phyloP scores from a whole-genome alignment of 2,329 filamentous ascomycete genomes.

The Sporothrix globosa region DNA sequence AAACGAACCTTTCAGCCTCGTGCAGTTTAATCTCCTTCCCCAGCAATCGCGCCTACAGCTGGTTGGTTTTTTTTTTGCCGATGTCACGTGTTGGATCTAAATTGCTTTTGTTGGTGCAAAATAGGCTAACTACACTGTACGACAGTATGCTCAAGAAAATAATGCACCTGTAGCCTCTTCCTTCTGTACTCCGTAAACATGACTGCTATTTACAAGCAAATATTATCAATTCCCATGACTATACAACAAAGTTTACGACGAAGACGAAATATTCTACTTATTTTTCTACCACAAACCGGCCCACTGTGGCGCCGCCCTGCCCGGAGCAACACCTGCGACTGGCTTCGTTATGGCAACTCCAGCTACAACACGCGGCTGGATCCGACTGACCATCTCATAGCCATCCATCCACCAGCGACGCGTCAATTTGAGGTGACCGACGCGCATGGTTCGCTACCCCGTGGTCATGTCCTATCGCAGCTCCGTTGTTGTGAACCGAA shows the following conservation, averaged over 20 bases:
- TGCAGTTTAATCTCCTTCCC: background rate
- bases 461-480: background rate
- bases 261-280: too few species aligned
- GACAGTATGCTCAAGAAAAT: too few species aligned
- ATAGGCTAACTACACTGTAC: too few species aligned
- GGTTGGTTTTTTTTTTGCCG: background rate
- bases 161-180: too few species aligned
- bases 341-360: conserved; percentile 29
- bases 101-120: background rate
- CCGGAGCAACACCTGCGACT: conserved; percentile 31
- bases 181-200: too few species aligned
- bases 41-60: conserved; percentile 10
- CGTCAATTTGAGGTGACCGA: conserved; percentile 33
- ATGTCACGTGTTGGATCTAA: background rate
- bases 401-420: conserved; percentile 36
- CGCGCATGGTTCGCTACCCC: conserved; percentile 9
- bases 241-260: background rate
- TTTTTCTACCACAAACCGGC: background rate
- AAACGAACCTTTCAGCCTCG: conserved; percentile 7
- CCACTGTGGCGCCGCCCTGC: conserved; percentile 30
- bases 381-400: conserved; percentile 28
- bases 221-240: background rate
- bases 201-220: too few species aligned
- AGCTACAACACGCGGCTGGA: conserved; percentile 33
- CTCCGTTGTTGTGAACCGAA: background rate